Evolutionary conservation across 805 yeast species (phyloP), one percentile per base, ranked within the genome.

Genomic region (Ogataea kodamae): DNA sequence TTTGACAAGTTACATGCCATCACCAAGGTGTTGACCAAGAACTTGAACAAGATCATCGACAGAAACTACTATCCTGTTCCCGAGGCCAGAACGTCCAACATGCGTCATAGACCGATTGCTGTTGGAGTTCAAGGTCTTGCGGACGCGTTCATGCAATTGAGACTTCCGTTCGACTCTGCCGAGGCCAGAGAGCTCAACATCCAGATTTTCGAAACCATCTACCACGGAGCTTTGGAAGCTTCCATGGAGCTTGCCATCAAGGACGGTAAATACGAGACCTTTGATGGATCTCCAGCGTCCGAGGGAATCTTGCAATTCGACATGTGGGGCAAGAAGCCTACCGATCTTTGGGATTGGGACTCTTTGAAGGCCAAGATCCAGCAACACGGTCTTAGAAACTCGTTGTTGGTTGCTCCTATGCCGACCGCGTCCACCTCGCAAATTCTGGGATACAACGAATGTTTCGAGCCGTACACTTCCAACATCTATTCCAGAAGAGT

Each of bases 361-460:
- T 33, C 59, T n/a, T 60, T 74, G 48, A 74, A 73, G 57, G 66
- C 61, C 41, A 59, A 64, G 38, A 59, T 74, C 49, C 65, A 66
- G 32, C 61, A 64, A 43, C 62, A 67, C 50, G 81, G 81, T 28
- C 48, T 74, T 28, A 67, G 81, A 59, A 74, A 74, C 60, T 74
- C 81, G 22, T 62, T 74, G 45, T 66, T 74, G 45, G 78, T 74
- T 42, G 81, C 81, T 1, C 79, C 79, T 41, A 74, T 74, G 81
- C 81, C 81, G 26, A 74, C 81, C 39, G 80, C 80, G n/a, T 74
- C 80, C 15, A 74, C 80, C 5, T 74, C 80, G 7, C 81, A 74
- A 55, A 74, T 74, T 41, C 64, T 74, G 51, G 81, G 80, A 45
- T 70, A 68, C 57, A 74, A 72, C 50, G 81, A 74, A 55, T 74